Conservation (phyloP, 1,284 basidiomycete species). For the Trichosporon ovoides region DNA sequence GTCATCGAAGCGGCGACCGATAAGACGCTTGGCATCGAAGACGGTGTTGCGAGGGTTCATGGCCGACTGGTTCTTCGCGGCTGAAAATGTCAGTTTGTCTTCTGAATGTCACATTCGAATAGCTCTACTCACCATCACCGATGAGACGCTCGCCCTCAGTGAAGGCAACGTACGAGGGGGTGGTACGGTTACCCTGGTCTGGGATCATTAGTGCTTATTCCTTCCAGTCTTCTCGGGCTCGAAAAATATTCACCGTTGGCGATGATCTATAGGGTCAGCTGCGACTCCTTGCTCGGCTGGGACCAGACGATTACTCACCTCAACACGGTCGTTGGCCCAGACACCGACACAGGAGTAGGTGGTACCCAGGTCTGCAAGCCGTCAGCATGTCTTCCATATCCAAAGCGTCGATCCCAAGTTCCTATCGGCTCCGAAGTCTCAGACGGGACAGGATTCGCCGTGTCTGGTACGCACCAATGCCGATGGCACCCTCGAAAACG, state of each 20-base stretch:
- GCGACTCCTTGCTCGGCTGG: not conserved
- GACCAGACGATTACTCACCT: constrained; percentile 22
- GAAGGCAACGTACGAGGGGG: constrained; percentile 98
- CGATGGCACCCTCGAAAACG: constrained; percentile 91
- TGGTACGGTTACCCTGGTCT: constrained; percentile 96
- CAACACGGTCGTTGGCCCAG: constrained; percentile 97
- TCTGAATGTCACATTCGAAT: not conserved
- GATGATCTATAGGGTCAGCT: constrained; percentile 63
- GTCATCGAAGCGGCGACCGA: constrained; percentile 86
- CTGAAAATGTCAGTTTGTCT: constrained; percentile 41
- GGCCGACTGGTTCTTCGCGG: constrained; percentile 94
- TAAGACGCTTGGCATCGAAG: constrained; percentile 95
- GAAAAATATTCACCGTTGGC: constrained; percentile 61
- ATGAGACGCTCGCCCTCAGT: constrained; percentile 96
- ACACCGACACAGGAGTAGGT: constrained; percentile 73
- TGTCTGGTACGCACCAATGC: constrained; percentile 59
- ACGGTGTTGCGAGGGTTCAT: constrained; percentile 96
- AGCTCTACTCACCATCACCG: constrained; percentile 61
- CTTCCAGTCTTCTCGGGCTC: not conserved
- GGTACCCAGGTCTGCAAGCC: constrained; percentile 49
- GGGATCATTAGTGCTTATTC: constrained; percentile 19
- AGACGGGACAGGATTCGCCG: not conserved
- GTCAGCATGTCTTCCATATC: constrained; percentile 9
- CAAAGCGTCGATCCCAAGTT: not conserved
- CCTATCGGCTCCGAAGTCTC: not conserved